Evolutionary conservation across 2,329 filamentous ascomycete genomes (phyloP).

Genomic region (Fusarium longipes): DNA sequence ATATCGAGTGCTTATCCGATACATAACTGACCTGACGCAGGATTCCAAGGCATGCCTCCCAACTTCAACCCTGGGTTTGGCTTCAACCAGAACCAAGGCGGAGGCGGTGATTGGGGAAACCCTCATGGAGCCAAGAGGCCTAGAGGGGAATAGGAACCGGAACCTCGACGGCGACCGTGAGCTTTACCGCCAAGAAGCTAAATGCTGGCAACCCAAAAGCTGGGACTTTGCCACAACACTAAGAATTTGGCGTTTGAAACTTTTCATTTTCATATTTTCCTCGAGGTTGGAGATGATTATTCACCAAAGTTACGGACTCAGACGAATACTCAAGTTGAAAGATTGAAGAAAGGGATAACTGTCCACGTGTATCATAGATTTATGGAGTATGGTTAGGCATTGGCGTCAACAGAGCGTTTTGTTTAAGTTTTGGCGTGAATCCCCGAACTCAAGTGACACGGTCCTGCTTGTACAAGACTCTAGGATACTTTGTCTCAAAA

Average conservation of each 20-base stretch:
- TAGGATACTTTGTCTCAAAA: not conserved
- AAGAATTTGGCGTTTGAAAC: not conserved
- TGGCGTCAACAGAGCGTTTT: constrained; percentile 43
- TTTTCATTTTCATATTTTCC: constrained; percentile 1
- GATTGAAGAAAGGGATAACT: constrained; percentile 17
- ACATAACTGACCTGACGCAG: constrained; percentile 51
- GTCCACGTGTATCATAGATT: constrained; percentile 43
- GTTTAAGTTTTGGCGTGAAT: constrained; percentile 13
- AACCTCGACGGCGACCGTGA: not conserved
- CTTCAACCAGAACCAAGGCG: constrained; percentile 66
- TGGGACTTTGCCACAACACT: not conserved
- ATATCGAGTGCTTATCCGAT: not conserved
- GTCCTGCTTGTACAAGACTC: not conserved
- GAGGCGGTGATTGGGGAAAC: constrained; percentile 74
- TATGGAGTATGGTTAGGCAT: constrained; percentile 43
- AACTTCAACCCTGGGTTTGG: constrained; percentile 78
- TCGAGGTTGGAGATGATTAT: constrained; percentile 4
- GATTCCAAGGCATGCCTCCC: constrained; percentile 75
- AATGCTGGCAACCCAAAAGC: not conserved
- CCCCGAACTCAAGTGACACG: not conserved
- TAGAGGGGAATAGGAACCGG: constrained; percentile 69
- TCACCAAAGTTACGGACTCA: constrained; percentile 7
- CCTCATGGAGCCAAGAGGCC: constrained; percentile 84
- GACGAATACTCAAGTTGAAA: constrained; percentile 4
- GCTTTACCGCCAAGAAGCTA: not conserved